These are phyloP conservation scores for Jacaranda mimosifolia DNA, from an alignment of 257 asterid species.

Conservation along the genomic window DNA sequence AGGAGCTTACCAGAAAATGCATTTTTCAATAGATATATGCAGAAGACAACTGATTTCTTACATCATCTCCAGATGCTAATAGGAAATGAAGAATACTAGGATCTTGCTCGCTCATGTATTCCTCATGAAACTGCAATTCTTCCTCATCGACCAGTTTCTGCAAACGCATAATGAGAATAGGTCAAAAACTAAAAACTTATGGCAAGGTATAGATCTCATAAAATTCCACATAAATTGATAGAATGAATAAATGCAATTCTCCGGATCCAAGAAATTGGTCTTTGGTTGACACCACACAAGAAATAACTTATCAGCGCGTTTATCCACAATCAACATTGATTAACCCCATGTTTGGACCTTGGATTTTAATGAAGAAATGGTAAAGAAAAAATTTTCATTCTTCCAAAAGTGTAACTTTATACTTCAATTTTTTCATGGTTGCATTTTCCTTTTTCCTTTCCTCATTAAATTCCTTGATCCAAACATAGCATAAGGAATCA, in stretches of 20 bases:
- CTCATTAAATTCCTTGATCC: too few species aligned
- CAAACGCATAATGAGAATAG: constrained; percentile 38
- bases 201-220: background rate
- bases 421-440: too few species aligned
- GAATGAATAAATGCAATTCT: background rate
- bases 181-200: background rate
- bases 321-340: too few species aligned
- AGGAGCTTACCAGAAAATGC: constrained; percentile 43
- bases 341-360: too few species aligned
- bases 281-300: background rate
- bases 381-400: too few species aligned
- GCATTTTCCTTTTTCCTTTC: too few species aligned
- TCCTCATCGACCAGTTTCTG: constrained; percentile 97
- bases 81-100: constrained; percentile 98
- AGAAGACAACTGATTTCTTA: constrained; percentile 45
- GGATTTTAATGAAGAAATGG: too few species aligned
- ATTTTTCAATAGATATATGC: constrained; percentile 28
- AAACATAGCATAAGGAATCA: too few species aligned
- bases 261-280: background rate
- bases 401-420: too few species aligned
- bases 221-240: background rate
- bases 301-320: too few species aligned
- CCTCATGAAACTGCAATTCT: constrained; percentile 97
- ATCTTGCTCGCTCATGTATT: constrained; percentile 96
- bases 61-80: constrained; percentile 96